A percentile compares a stretch with the other conserved stretches of the same genome.
These are phyloP conservation scores for Sanghuangporus weigelae DNA, from an alignment of 1,284 basidiomycete genomes.

Conservation along the genomic window DNA sequence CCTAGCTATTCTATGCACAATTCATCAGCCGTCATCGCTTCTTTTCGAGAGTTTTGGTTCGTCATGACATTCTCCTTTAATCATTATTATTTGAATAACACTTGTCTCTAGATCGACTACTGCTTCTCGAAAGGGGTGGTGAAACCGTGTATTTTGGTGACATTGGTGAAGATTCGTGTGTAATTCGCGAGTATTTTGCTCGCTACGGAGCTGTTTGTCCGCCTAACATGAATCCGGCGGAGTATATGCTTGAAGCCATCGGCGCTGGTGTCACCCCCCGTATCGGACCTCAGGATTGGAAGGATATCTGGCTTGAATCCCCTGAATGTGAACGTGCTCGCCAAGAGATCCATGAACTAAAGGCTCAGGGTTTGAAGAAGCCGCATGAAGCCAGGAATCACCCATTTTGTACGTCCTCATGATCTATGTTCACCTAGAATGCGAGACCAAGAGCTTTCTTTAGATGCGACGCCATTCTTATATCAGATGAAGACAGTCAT, in stretches of 20 bases:
- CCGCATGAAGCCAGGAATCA: conserved; percentile 20
- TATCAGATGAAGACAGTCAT: conserved; percentile 79
- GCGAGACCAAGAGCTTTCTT: not conserved
- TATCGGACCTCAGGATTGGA: conserved; percentile 58
- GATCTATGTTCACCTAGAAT: not conserved
- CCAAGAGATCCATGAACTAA: conserved; percentile 33
- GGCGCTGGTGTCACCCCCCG: conserved; percentile 39
- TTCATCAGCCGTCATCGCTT: conserved; percentile 70
- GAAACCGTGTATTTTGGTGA: conserved; percentile 80
- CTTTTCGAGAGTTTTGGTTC: conserved; percentile 66
- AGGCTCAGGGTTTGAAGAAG: conserved; percentile 26
- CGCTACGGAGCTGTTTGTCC: conserved; percentile 61
- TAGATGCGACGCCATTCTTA: conserved; percentile 73
- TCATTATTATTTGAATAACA: not conserved
- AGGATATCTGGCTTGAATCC: conserved; percentile 56
- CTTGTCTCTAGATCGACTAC: conserved; percentile 47
- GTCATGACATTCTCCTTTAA: not conserved
- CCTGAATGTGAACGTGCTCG: conserved; percentile 31
- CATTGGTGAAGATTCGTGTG: conserved; percentile 59
- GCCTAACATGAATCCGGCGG: conserved; percentile 53
- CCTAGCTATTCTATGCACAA: conserved; percentile 46
- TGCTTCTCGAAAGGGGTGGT: conserved; percentile 61
- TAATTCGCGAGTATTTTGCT: conserved; percentile 67
- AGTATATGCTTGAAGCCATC: conserved; percentile 53
- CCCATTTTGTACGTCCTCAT: conserved; percentile 18